A percentile compares a stretch with the other conserved stretches of the same genome.
Conservation (phyloP, 2,329 filamentous ascomycete genomes). For the Colletotrichum sidae region DNA sequence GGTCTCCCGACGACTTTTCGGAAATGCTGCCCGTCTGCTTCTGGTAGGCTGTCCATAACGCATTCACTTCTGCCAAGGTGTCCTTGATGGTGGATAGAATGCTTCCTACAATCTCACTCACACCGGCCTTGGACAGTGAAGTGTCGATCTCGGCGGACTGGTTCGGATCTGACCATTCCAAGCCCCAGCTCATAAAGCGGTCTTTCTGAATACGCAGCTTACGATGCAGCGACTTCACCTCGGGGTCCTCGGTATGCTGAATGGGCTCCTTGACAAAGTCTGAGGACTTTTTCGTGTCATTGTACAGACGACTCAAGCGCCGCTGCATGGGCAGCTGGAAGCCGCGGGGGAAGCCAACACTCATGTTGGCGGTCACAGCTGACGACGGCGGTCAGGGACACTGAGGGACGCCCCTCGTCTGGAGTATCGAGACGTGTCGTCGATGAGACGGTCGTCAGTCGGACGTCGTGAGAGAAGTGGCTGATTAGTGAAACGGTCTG, state of each 20-base stretch:
- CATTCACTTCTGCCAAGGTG: slow-evolving; percentile 80
- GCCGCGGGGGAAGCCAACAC: slow-evolving; percentile 62
- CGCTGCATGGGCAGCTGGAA: slow-evolving; percentile 70
- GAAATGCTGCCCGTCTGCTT: slow-evolving; percentile 53
- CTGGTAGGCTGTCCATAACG: slow-evolving; percentile 74
- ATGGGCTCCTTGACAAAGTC: slow-evolving; percentile 76
- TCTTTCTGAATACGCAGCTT: slow-evolving; percentile 86
- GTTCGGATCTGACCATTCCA: slow-evolving; percentile 81
- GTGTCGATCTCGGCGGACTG: slow-evolving; percentile 78
- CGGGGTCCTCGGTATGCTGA: slow-evolving; percentile 73
- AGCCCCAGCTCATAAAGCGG: slow-evolving; percentile 81
- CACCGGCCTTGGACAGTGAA: slow-evolving; percentile 76
- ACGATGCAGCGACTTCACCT: slow-evolving; percentile 77
- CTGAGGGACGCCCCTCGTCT: slow-evolving; percentile 30
- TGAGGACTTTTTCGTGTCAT: slow-evolving; percentile 83
- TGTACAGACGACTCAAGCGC: slow-evolving; percentile 78
- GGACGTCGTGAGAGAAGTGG: background rate
- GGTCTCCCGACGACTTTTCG: slow-evolving; percentile 55
- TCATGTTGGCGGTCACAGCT: slow-evolving; percentile 51
- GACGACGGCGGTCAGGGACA: slow-evolving; percentile 1
- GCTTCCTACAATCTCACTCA: slow-evolving; percentile 81
- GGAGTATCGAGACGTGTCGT: slow-evolving; percentile 3
- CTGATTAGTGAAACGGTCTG: background rate
- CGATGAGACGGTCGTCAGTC: background rate
- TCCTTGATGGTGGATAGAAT: slow-evolving; percentile 86